Base-by-base conservation (phyloP, 2,329 filamentous ascomycete genomes). In the Claviceps sp. region DNA sequence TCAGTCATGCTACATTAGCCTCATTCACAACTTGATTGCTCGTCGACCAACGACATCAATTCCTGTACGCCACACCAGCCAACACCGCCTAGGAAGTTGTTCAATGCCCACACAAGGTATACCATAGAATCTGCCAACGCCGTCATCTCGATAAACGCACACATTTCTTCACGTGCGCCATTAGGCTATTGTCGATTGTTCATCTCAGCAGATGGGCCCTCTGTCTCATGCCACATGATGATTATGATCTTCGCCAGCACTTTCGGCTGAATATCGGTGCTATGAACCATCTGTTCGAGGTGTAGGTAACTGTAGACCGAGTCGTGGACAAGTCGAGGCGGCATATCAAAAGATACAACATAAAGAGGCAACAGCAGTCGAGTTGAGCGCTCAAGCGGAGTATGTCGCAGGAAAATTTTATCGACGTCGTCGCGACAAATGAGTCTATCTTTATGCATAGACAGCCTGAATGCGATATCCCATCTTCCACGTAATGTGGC, bases 141-240 rank as follows among this genome's bases (percentile, higher is more conserved):
- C 50, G 84, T 95, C 55, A 85, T 84, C 54, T 78, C 80, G 57
- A 75, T 90, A 58, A 80, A 89, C 48, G 95, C 67, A 89, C 82
- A 0, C 87, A 89, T 53, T 90, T 91, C 67, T 89, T 93, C 69
- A 87, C 84, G 37, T 93, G 87, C 62, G 83, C 86, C 41, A 72
- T 93, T 48, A 87, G 87, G 1, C 72, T 91, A 50, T 85, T 84
- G 18, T 87, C 87, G 6, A 85, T 90, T 59, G 85, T 91, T 4
- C 87, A 93, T 61, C 74, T 94, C 24, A 87, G 84, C 52, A 87
- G 86, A 56, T 95, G 88, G 80, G 83, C 72, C 50, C 72, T 83
- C 20, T 79, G 78, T 62, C 78, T 77, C 51, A 72, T 83, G 47
- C 70, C 73, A 1, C 74, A 75, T 55, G 76, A 81, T 58, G 81